Base-by-base conservation (phyloP, 176 grass and related monocot species). In the Guadua angustifolia region DNA sequence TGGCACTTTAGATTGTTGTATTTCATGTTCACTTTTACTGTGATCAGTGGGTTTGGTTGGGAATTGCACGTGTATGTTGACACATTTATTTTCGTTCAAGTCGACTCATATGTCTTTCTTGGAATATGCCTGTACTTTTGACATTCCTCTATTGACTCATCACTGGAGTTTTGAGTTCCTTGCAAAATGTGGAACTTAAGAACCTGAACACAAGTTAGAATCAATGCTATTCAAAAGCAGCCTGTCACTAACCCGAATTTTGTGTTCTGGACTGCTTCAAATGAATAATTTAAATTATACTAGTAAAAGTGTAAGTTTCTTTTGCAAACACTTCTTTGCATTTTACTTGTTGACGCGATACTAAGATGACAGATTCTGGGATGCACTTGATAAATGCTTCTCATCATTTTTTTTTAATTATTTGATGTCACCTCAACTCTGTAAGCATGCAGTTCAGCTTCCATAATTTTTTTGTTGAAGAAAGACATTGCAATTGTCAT, bases 391-490 rank as follows among this genome's bases (percentile, higher is more conserved):
- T 38, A 73, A 61, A 63, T 82, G 38, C 19, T 24, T 83, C 26
- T 73, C 19, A 9, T 35, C 4, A 9, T 42, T 72, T 50, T 32
- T 60, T 61, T 35, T 72, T 61, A 24, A 46, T 71, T 72, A 38
- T 49, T 73, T 62, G 26, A 45, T 62, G 36, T 45, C 42, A 73
- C 14, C 69, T 83, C 18, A 62, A 73, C 68, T 62, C 29, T 73
- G 19, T 61, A 74, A 59, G 32, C 12, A 50, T 74, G 44, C 70
- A 83, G 57, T 74, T 83, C 32, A 83, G 81, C 43, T 63, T 83
- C 69, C 33, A 32, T 0, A 8, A 18, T 71, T 70, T 17, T 17
- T 46, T 24, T 74, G 19, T 74, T 64, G 26, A 74, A 64, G 40
- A 73, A 73, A 82, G 43, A n/a, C 21, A 83, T 50, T 22, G 13